Evolutionary conservation across 768 basidiomycete species (phyloP).

Genomic region (Suillus hirtellus): DNA sequence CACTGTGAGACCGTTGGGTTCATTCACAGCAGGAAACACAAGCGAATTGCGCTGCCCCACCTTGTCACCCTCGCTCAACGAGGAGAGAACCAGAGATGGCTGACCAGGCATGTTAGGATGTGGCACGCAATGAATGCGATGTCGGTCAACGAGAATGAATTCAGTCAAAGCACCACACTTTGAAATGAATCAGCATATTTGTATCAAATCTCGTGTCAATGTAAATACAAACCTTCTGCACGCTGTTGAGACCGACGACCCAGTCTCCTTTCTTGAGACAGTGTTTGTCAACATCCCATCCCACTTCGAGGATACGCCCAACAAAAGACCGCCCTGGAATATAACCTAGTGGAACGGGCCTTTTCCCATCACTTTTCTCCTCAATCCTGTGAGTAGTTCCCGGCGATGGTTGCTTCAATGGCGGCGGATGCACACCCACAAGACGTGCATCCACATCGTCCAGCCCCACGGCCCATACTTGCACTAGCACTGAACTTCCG

Average conservation of each 20-base stretch:
- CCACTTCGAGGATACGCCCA: constrained; percentile 79
- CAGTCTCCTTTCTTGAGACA: constrained; percentile 76
- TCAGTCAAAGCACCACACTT: constrained; percentile 89
- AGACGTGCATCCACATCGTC: constrained; percentile 73
- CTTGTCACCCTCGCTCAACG: constrained; percentile 14
- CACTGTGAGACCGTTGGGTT: constrained; percentile 40
- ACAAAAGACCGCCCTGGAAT: constrained; percentile 88
- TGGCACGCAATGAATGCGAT: constrained; percentile 72
- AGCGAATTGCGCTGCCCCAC: constrained; percentile 15
- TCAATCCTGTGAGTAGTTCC: constrained; percentile 25
- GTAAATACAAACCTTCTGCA: constrained; percentile 64
- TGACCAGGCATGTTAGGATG: constrained; percentile 49
- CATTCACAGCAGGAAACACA: constrained; percentile 13
- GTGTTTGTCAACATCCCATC: constrained; percentile 60
- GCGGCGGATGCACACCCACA: constrained; percentile 44
- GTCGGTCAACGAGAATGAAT: constrained; percentile 82
- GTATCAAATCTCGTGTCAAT: constrained; percentile 13
- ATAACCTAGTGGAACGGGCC: constrained; percentile 53
- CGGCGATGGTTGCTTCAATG: constrained; percentile 13
- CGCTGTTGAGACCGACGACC: constrained; percentile 80
- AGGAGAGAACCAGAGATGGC: constrained; percentile 18
- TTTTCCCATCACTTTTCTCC: constrained; percentile 23
- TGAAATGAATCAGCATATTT: constrained; percentile 15
- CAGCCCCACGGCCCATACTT: constrained; percentile 87
- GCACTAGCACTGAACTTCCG: constrained; percentile 70